Evolutionary conservation across 73 alveolate species (phyloP).

Genomic region (Strombidium stylifer): DNA sequence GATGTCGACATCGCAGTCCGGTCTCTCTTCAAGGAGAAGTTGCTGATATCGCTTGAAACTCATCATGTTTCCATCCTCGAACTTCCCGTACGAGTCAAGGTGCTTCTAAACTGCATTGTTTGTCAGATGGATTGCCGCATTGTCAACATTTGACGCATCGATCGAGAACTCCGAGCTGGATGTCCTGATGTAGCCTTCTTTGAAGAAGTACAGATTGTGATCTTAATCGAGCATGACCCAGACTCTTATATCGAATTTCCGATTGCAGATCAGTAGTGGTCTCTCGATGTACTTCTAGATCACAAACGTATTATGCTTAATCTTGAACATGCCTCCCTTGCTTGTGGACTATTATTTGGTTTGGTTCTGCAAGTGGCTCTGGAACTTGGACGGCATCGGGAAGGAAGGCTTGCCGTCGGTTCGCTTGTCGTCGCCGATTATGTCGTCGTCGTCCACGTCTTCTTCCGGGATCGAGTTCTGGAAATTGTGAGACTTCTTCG

Average conservation of each 20-base stretch:
- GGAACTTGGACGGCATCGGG: neutral
- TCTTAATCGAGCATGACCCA: conserved; percentile 68
- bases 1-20: conserved; percentile 7
- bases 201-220: conserved; percentile 39
- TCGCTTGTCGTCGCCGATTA: neutral
- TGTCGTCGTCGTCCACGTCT: neutral
- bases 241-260: conserved; percentile 81
- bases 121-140: conserved; percentile 74
- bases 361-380: neutral
- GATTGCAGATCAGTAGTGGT: conserved; percentile 64
- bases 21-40: conserved; percentile 37
- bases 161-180: conserved; percentile 58
- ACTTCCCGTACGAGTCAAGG: conserved; percentile 75
- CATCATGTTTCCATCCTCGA: conserved; percentile 80
- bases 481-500: neutral
- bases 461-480: too few relatives aligned
- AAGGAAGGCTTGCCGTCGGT: neutral
- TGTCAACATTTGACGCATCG: conserved; percentile 48
- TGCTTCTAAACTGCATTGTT: conserved; percentile 79
- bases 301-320: conserved; percentile 43
- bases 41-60: conserved; percentile 32
- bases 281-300: conserved; percentile 67
- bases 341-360: conserved; percentile 4
- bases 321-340: conserved; percentile 6
- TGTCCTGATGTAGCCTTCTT: conserved; percentile 84